These are phyloP conservation scores for Puccinellia tenuiflora DNA, from an alignment of 176 grass and related monocot species.

Conservation along the genomic window DNA sequence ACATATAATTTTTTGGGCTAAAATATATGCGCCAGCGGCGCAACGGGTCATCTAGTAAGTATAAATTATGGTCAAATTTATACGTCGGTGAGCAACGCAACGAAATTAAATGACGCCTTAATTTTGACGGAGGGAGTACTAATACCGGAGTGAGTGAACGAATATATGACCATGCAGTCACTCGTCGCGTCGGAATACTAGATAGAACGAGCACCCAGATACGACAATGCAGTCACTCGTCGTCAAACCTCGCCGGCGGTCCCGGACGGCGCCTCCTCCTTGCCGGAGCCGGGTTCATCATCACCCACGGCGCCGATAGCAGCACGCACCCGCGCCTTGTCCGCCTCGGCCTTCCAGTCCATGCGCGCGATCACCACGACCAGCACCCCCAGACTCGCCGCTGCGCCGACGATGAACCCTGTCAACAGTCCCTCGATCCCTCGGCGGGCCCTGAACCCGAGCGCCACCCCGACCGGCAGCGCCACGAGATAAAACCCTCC, in stretches of 20 bases:
- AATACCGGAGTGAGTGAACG: too few species aligned
- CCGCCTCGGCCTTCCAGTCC: slow-evolving; percentile 57
- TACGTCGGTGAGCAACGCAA: too few species aligned
- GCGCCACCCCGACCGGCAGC: slow-evolving; percentile 47
- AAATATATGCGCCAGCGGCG: too few species aligned
- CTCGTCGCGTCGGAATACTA: too few species aligned
- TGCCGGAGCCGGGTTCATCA: neutral
- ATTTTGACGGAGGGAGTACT: too few species aligned
- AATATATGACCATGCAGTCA: too few species aligned
- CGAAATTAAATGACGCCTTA: too few species aligned
- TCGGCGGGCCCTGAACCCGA: slow-evolving; percentile 47
- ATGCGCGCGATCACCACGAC: slow-evolving; percentile 42
- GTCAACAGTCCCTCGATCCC: slow-evolving; percentile 52
- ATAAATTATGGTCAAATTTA: too few species aligned
- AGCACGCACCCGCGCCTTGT: slow-evolving; percentile 44
- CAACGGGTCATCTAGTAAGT: too few species aligned
- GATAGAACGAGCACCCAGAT: too few species aligned
- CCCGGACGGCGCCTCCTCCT: neutral
- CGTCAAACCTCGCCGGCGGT: neutral
- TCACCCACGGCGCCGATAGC: neutral
- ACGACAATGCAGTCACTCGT: neutral
- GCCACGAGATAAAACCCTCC: slow-evolving; percentile 76
- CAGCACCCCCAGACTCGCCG: slow-evolving; percentile 36
- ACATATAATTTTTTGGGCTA: too few species aligned
- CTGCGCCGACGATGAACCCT: slow-evolving; percentile 52